phyloP scores from a whole-genome alignment of 768 basidiomycete genomes.

The Boletus tomentosulus region DNA sequence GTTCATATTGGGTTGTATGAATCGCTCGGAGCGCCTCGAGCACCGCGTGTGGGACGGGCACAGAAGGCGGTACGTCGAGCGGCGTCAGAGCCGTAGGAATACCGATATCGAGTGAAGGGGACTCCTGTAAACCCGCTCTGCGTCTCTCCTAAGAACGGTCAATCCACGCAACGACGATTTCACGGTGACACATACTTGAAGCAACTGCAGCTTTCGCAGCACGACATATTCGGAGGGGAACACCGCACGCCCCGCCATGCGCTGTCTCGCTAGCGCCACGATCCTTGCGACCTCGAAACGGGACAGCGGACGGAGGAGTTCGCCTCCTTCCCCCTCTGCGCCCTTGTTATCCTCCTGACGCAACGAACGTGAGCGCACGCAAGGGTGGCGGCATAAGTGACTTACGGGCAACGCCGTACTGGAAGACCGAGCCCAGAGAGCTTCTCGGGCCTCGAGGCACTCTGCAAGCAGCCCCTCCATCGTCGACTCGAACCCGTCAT shows the following conservation, averaged over 20 bases:
- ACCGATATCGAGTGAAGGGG: neutral
- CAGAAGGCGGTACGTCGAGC: slow-evolving; percentile 27
- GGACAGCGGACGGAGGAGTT: slow-evolving; percentile 37
- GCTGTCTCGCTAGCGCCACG: slow-evolving; percentile 21
- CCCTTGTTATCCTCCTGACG: slow-evolving; percentile 9
- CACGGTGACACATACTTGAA: slow-evolving; percentile 22
- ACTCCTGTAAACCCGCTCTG: slow-evolving; percentile 11
- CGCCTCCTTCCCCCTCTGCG: neutral
- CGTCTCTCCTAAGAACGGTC: slow-evolving; percentile 15
- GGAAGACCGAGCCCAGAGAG: slow-evolving; percentile 18
- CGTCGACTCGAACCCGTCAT: slow-evolving; percentile 32
- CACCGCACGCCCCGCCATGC: slow-evolving; percentile 8
- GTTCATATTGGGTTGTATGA: slow-evolving; percentile 57
- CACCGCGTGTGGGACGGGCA: slow-evolving; percentile 29
- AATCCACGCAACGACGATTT: neutral
- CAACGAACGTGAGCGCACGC: neutral
- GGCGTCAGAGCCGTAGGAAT: slow-evolving; percentile 14
- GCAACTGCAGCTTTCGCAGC: slow-evolving; percentile 45
- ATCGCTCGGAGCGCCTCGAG: slow-evolving; percentile 54
- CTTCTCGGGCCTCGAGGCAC: slow-evolving; percentile 29
- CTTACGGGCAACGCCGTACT: slow-evolving; percentile 14
- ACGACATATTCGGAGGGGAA: slow-evolving; percentile 33
- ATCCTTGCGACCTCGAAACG: slow-evolving; percentile 39
- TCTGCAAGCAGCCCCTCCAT: slow-evolving; percentile 34
- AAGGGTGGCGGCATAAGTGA: neutral